Evolutionary conservation across 176 grass and related monocot species (phyloP).

Genomic region (Metroxylon sagu): DNA sequence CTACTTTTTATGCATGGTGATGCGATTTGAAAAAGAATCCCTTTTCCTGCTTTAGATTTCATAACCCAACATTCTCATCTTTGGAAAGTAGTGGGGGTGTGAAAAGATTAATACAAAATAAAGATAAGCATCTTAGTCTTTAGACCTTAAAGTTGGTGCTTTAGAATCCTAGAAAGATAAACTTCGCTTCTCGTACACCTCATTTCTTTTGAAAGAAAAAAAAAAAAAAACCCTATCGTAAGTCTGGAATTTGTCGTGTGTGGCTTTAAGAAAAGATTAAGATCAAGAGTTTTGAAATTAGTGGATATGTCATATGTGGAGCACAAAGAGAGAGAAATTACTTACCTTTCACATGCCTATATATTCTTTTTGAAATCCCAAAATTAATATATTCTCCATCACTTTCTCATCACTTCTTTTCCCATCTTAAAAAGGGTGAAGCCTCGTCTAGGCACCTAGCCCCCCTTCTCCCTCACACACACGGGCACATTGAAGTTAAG

Average conservation of each 20-base stretch:
- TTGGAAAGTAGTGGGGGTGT: conserved; percentile 45
- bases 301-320: no score
- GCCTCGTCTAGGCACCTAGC: conserved; percentile 15
- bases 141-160: conserved; percentile 49
- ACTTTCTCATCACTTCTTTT: conserved; percentile 21
- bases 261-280: conserved; percentile 7
- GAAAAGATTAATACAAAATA: conserved; percentile 57
- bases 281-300: no score
- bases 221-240: conserved; percentile 22
- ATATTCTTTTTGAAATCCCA: conserved; percentile 36
- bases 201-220: conserved; percentile 24
- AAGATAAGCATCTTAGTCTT: conserved; percentile 70
- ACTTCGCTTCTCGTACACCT: conserved; percentile 5
- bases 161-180: conserved; percentile 77
- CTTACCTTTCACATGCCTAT: conserved; percentile 29
- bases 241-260: conserved; percentile 45
- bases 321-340: no score
- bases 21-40: conserved; percentile 57
- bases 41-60: conserved; percentile 55
- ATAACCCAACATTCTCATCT: conserved; percentile 57
- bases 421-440: conserved; percentile 29
- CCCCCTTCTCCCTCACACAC: no score
- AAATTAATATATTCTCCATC: conserved; percentile 22
- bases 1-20: conserved; percentile 71
- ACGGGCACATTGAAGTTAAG: no score